Evolutionary conservation across 2,329 filamentous ascomycete genomes (phyloP).

Genomic region (Sporothrix schenckii): DNA sequence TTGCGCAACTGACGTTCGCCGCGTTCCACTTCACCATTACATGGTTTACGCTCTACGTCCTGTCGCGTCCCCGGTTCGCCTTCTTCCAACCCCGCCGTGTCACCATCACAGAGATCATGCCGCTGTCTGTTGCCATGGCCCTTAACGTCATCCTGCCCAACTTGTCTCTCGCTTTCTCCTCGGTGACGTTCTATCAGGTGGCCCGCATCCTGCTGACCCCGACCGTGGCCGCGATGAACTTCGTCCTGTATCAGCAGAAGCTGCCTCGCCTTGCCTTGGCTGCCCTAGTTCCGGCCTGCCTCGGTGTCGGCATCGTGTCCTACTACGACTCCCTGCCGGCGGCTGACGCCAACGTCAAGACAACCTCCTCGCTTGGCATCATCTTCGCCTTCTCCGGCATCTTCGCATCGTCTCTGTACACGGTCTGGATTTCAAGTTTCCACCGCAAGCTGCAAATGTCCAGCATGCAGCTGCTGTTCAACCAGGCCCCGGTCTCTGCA

Average conservation of each 20-base stretch:
- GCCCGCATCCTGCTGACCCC: slow-evolving; percentile 69
- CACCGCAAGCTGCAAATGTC: slow-evolving; percentile 67
- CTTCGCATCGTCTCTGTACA: slow-evolving; percentile 67
- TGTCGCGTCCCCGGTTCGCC: slow-evolving; percentile 61
- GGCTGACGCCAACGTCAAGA: slow-evolving; percentile 53
- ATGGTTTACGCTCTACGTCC: slow-evolving; percentile 62
- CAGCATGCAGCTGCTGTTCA: slow-evolving; percentile 70
- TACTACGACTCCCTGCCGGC: slow-evolving; percentile 67
- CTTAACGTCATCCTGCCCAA: slow-evolving; percentile 71
- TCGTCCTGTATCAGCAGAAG: slow-evolving; percentile 59
- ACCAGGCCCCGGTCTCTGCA: slow-evolving; percentile 66
- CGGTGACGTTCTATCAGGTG: slow-evolving; percentile 71
- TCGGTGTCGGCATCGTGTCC: slow-evolving; percentile 66
- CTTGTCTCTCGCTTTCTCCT: slow-evolving; percentile 67
- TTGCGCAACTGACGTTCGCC: slow-evolving; percentile 67
- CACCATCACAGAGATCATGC: slow-evolving; percentile 60
- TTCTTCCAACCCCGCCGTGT: slow-evolving; percentile 63
- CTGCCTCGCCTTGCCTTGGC: slow-evolving; percentile 58
- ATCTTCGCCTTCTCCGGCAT: slow-evolving; percentile 66
- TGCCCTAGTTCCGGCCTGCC: slow-evolving; percentile 63
- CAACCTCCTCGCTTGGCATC: slow-evolving; percentile 62
- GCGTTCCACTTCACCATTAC: slow-evolving; percentile 71
- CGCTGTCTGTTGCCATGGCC: slow-evolving; percentile 68
- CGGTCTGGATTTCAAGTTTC: slow-evolving; percentile 68
- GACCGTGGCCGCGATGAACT: slow-evolving; percentile 67